Evolutionary conservation across 306 rosid genomes (phyloP).

Genomic region (Prunus mume): DNA sequence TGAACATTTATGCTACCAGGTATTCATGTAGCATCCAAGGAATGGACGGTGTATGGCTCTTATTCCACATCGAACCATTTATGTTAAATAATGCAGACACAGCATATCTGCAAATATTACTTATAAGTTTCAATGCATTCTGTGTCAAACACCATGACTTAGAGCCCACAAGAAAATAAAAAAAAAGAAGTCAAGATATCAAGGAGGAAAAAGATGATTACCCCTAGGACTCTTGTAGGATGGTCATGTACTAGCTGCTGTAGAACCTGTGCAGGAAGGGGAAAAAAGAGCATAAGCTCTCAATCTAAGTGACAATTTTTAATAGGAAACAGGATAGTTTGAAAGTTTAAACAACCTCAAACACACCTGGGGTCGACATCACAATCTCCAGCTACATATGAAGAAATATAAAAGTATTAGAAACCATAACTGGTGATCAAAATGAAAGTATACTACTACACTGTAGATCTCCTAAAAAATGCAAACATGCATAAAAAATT

Average conservation of each 20-base stretch:
- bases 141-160: not conserved
- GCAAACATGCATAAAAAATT: not conserved
- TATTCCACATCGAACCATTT: not conserved
- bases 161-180: not conserved
- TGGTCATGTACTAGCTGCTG: conserved; percentile 64
- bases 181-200: conserved; percentile 1
- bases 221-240: conserved; percentile 68
- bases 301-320: conserved; percentile 11
- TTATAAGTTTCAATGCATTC: conserved; percentile 11
- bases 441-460: not conserved
- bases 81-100: not conserved
- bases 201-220: conserved; percentile 31
- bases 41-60: not conserved
- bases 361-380: conserved; percentile 81
- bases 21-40: not conserved
- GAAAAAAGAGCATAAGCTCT: conserved; percentile 17
- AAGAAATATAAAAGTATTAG: conserved; percentile 24
- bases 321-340: conserved; percentile 15
- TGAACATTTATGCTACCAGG: not conserved
- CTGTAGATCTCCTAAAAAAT: not conserved
- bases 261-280: conserved; percentile 52
- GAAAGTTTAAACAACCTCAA: conserved; percentile 61
- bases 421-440: conserved; percentile 24
- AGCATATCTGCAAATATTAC: conserved; percentile 3
- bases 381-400: conserved; percentile 80